Evolutionary conservation across 148 eudicot genomes (phyloP), one percentile per base, ranked within the genome.

Genomic region (Silene uniflora): DNA sequence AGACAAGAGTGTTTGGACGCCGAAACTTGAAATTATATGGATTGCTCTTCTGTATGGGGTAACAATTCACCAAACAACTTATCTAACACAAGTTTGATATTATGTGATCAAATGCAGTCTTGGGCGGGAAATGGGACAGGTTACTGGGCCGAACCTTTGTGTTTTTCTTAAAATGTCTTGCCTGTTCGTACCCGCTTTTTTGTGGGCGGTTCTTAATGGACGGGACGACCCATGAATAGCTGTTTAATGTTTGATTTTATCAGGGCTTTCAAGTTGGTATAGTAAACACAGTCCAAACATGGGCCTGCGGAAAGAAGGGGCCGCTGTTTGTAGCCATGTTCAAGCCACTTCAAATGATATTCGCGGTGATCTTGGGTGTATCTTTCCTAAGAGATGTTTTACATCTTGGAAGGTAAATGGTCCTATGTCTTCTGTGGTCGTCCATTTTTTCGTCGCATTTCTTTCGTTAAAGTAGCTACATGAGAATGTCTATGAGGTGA

Each of bases 311-410:
- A 25, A 76, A 64, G 79, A 80, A 80, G 64, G 83, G 83, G 29
- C 83, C 83, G 18, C 11, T 80, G 14, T 80, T 71, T 59, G 76
- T 71, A 42, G 83, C 76, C 22, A 76, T 80, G 79, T 80, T 80
- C 60, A 80, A 72, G 73, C 83, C 83, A 25, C 79, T 80, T 64
- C 83, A 80, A 76, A 80, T 80, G 83, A 65, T 80, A 13, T 76
- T 80, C 58, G 83, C 83, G 2, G 76, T 80, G 4, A 44, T 80
- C 25, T 18, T 80, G 83, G 79, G 79, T 0, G 59, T 72, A 1
- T 71, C 76, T 25, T 80, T 80, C 54, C 83, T 80, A 16, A 73
- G 42, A 11, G 83, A 80, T 47, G 52, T 67, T 49, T 60, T 76
- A 5, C 72, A 80, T 67, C 52, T 76, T 10, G 83, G 83, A 80